These are phyloP conservation scores for Butyriboletus appendiculatus DNA, from an alignment of 1,284 basidiomycete genomes.

Conservation along the genomic window DNA sequence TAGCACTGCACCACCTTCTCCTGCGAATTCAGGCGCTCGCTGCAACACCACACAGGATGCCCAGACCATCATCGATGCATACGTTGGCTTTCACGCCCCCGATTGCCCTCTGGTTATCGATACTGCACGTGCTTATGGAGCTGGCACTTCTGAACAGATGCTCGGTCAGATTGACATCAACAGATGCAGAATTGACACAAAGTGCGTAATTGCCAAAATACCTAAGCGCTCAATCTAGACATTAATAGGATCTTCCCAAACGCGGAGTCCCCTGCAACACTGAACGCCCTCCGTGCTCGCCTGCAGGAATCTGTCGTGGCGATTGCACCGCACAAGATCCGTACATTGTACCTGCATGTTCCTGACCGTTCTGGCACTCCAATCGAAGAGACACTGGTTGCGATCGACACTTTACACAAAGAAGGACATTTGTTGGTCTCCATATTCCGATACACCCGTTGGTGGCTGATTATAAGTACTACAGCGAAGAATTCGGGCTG, in stretches of 20 bases:
- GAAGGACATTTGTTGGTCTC: neutral
- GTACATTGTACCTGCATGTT: neutral
- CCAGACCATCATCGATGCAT: constrained; percentile 27
- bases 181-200: constrained; percentile 27
- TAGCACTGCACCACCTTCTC: neutral
- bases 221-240: neutral
- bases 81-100: constrained; percentile 9
- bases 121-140: constrained; percentile 18
- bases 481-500: constrained; percentile 42
- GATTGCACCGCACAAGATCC: neutral
- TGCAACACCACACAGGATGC: constrained; percentile 14
- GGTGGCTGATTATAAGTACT: neutral
- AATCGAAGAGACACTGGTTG: neutral
- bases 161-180: constrained; percentile 28
- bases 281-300: neutral
- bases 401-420: neutral
- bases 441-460: neutral
- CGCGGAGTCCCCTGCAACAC: constrained; percentile 37
- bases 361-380: neutral
- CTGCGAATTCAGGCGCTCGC: constrained; percentile 13
- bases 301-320: constrained; percentile 27
- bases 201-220: constrained; percentile 1
- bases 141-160: constrained; percentile 16
- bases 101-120: constrained; percentile 19
- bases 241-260: constrained; percentile 25